These are phyloP conservation scores for Brettanomyces anomalus DNA, from an alignment of 805 yeast species.

Conservation along the genomic window DNA sequence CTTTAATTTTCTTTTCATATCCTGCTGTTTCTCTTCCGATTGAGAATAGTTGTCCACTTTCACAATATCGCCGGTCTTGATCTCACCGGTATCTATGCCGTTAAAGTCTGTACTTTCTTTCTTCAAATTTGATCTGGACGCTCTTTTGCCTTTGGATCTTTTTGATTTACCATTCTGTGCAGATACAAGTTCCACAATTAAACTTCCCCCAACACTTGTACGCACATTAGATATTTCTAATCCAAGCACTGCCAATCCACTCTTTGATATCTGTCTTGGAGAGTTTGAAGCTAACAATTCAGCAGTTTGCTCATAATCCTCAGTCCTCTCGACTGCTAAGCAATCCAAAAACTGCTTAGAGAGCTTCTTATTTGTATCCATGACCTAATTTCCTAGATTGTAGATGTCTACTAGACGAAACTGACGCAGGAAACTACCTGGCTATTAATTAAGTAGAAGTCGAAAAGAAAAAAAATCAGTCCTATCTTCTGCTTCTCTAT, in stretches of 20 bases:
- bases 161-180: conserved; percentile 20
- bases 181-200: conserved; percentile 50
- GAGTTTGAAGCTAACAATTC: conserved; percentile 38
- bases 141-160: too few species aligned
- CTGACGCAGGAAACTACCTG: too few species aligned
- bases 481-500: too few species aligned
- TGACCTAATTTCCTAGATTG: too few species aligned
- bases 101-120: conserved; percentile 19
- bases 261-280: conserved; percentile 54
- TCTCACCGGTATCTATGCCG: conserved; percentile 36
- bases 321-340: conserved; percentile 38
- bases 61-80: conserved; percentile 74
- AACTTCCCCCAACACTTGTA: conserved; percentile 69
- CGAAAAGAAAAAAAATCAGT: too few species aligned
- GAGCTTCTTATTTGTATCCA: conserved; percentile 15
- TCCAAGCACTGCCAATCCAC: conserved; percentile 72
- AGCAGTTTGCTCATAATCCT: conserved; percentile 42
- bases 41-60: conserved; percentile 41
- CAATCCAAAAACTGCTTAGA: conserved; percentile 31
- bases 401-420: too few species aligned
- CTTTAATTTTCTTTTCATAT: conserved; percentile 18
- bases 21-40: conserved; percentile 11
- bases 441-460: too few species aligned
- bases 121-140: conserved; percentile 21
- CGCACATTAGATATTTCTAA: conserved; percentile 49